Evolutionary conservation across 2,329 filamentous ascomycete species (phyloP), one percentile per base, ranked within the genome.

Genomic region (Colletotrichum siamense): DNA sequence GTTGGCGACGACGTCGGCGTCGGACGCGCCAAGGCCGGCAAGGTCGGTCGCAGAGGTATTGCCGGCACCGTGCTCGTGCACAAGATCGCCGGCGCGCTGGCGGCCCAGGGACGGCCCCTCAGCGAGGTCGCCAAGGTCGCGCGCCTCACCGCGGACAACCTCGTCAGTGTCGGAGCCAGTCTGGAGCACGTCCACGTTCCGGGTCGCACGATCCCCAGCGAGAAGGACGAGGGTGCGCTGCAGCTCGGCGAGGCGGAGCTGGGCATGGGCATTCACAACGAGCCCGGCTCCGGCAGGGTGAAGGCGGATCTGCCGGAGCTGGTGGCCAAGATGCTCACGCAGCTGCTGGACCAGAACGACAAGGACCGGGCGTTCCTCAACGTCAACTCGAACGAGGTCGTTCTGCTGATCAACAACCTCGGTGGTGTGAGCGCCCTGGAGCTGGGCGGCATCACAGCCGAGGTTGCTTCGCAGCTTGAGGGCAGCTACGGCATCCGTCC

Each of bases 1-100:
- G 95, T 98, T 9, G 95, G 93, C 8, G 96, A 99, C 81, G 96
- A 99, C 84, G 96, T 96, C 5, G 96, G 96, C 59, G 96, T 99
- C 62, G 96, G 96, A 2, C 89, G 95, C 75, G 89, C 88, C 69
- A 94, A 94, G 82, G 94, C 94, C 13, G 96, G 96, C n/a, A 98
- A 98, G 83, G 96, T 98, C 18, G 96, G 96, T 2, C 89, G 96
- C 68, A 91, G 96, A 82, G 96, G 96, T 69, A 97, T 99, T 83
- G 96, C 95, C 5, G 96, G 96, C 36, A 98, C 96, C 8, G 95
- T 98, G 52, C 87, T 98, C 28, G 95, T 98, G n/a, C 91, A 96
- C 80, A 98, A 99, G 89, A 94, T 98, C 81, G 91, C 94, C 16
- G 96, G 96, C 12, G 96, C 96, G 8, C 85, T 98, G 80, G 96